These are phyloP conservation scores for Ilyonectria robusta DNA, from an alignment of 2,329 filamentous ascomycete species.

Conservation along the genomic window DNA sequence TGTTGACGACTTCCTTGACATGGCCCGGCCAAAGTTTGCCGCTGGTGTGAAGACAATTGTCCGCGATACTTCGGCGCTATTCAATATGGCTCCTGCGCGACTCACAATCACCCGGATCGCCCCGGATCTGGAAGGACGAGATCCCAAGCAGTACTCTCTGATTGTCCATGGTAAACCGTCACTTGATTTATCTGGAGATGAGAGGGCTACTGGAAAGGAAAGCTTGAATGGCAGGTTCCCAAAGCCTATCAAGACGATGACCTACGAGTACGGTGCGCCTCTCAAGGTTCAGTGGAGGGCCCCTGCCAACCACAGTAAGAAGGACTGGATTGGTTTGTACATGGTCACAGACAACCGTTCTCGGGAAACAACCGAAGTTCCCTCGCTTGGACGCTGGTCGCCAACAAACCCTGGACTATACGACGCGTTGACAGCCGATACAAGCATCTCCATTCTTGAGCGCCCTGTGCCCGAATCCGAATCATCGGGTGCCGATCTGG, in stretches of 20 bases:
- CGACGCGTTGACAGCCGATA: constrained; percentile 81
- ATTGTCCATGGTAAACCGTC: constrained; percentile 78
- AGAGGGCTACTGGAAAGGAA: constrained; percentile 80
- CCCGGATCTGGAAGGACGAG: constrained; percentile 83
- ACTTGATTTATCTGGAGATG: constrained; percentile 63
- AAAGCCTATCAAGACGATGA: constrained; percentile 79
- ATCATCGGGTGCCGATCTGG: constrained; percentile 69
- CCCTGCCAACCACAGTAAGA: constrained; percentile 87
- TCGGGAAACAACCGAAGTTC: constrained; percentile 85
- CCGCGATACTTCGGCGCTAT: constrained; percentile 87
- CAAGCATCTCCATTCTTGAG: constrained; percentile 81
- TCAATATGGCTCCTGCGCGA: constrained; percentile 90
- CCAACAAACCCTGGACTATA: constrained; percentile 84
- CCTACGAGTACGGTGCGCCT: constrained; percentile 90
- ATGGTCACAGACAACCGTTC: constrained; percentile 95
- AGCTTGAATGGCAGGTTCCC: constrained; percentile 78
- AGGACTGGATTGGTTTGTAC: constrained; percentile 97
- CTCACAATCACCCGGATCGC: constrained; percentile 86
- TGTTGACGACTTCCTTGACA: constrained; percentile 91
- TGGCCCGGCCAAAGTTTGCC: constrained; percentile 86
- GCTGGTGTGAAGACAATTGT: constrained; percentile 89
- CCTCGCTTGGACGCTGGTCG: constrained; percentile 91
- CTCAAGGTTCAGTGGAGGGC: constrained; percentile 93
- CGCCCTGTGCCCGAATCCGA: constrained; percentile 67
- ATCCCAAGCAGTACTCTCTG: constrained; percentile 85